Conservation (phyloP, 495 filamentous ascomycete species). For the Podospora fimiseda region DNA sequence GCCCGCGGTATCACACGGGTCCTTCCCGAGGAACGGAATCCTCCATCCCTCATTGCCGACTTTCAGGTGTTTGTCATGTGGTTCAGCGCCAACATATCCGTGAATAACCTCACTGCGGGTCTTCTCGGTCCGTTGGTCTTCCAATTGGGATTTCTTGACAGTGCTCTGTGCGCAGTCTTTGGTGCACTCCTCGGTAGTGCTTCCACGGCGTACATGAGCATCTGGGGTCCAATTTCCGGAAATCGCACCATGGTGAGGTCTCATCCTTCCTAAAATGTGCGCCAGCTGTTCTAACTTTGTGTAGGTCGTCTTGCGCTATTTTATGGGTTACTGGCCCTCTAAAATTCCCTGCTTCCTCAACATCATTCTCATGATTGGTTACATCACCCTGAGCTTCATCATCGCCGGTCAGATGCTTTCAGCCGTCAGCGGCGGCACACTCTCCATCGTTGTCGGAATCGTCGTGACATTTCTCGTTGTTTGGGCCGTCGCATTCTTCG, state of each 20-base stretch:
- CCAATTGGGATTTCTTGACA: constrained; percentile 60
- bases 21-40: constrained; percentile 55
- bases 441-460: constrained; percentile 68
- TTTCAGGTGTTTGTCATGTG: constrained; percentile 62
- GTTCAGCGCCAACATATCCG: constrained; percentile 69
- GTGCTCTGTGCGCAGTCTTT: constrained; percentile 59
- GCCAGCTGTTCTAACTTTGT: constrained; percentile 8
- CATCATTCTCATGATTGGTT: constrained; percentile 65
- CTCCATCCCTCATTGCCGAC: constrained; percentile 52
- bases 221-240: constrained; percentile 64
- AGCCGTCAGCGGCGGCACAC: constrained; percentile 56
- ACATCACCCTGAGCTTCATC: constrained; percentile 62
- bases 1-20: constrained; percentile 64
- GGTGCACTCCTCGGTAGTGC: constrained; percentile 55
- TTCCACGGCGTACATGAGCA: constrained; percentile 61
- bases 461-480: constrained; percentile 61
- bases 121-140: constrained; percentile 68
- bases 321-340: constrained; percentile 76
- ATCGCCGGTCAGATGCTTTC: constrained; percentile 70
- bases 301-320: constrained; percentile 62
- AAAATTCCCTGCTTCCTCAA: constrained; percentile 69
- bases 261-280: not conserved
- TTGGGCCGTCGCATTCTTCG: constrained; percentile 65
- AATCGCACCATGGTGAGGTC: constrained; percentile 39
- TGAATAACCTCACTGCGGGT: constrained; percentile 70